These are phyloP conservation scores for Zelonia costaricensis DNA, from an alignment of 208 protist species.

Conservation along the genomic window DNA sequence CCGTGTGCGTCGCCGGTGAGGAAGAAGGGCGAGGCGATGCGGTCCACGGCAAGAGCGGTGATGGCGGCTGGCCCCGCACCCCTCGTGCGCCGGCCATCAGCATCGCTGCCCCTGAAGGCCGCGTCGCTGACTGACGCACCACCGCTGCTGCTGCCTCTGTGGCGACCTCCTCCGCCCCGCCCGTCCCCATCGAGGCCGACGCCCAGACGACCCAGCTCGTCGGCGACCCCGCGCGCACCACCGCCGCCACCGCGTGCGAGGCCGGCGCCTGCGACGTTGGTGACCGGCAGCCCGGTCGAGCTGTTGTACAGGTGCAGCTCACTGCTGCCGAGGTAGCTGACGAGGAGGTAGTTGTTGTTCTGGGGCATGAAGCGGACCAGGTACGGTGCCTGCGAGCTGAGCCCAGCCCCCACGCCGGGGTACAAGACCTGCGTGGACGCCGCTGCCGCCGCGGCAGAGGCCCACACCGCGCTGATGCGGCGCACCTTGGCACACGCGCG, in stretches of 20 bases:
- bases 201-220: too few relatives aligned
- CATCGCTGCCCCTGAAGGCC: too few relatives aligned
- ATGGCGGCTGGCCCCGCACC: conserved; percentile 12
- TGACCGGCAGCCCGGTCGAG: conserved; percentile 63
- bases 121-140: too few relatives aligned
- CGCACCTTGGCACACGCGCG: conserved; percentile 44
- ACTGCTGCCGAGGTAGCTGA: conserved; percentile 42
- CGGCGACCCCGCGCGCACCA: neutral
- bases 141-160: too few relatives aligned
- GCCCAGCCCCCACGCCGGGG: neutral
- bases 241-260: neutral
- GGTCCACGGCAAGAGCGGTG: conserved; percentile 46
- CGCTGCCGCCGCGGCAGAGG: conserved; percentile 2
- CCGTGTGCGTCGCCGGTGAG: conserved; percentile 56
- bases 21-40: conserved; percentile 48
- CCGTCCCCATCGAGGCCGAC: too few relatives aligned
- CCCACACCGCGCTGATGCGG: conserved; percentile 37
- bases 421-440: neutral
- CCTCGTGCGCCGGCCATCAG: too few relatives aligned
- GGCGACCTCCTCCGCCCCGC: too few relatives aligned
- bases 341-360: conserved; percentile 80
- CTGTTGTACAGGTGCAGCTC: conserved; percentile 62
- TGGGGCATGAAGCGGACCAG: conserved; percentile 59
- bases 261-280: conserved; percentile 21
- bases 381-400: conserved; percentile 21